Evolutionary conservation across 1,139 yeast species (phyloP), one percentile per base, ranked within the genome.

Genomic region (Debaryomyces udenii): DNA sequence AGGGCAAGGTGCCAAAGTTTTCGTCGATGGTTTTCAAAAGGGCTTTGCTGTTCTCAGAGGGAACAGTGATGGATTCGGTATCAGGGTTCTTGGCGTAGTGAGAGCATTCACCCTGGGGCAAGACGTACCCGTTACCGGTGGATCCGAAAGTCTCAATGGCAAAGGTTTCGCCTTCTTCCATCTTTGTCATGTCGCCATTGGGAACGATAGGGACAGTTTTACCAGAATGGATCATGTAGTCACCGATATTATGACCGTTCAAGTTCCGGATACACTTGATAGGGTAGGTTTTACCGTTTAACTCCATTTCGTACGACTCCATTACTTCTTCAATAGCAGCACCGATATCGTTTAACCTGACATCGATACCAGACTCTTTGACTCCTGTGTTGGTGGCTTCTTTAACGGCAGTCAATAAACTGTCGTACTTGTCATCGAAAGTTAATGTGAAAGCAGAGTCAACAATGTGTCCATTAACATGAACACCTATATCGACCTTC

Each of bases 81-180:
- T 76, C 83, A 23, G 66, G 62, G 52, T 74, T 78, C 55, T 81
- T 70, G 27, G 96, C 91, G 61, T 93, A 93, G 67, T 93, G 99
- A 9, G 97, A 90, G 56, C 93, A 85, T 64, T 94, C 99, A 36
- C 99, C 99, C 47, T 83, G 86, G 16, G 82, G 74, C 39, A 83
- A 70, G 29, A 93, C 99, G 55, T 83, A 84, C 20, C 98, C 99
- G 48, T 86, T 80, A 47, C 99, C 99, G 1, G 99, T 93, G 32
- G 96, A 81, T 4, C 99, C 99, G 57, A 93, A 93, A 3, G 99
- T 93, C 66, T 93, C 99, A 57, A 94, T 91, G 42, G 99, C 99
- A 73, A 89, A 93, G 2, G 90, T 85, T 63, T 93, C 99, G 47
- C 97, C 97, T 69, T 93, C 99, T 64, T 94, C 99, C 97, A 93